Evolutionary conservation across 169 alveolate genomes (phyloP).

Genomic region (Theileria annulata): DNA sequence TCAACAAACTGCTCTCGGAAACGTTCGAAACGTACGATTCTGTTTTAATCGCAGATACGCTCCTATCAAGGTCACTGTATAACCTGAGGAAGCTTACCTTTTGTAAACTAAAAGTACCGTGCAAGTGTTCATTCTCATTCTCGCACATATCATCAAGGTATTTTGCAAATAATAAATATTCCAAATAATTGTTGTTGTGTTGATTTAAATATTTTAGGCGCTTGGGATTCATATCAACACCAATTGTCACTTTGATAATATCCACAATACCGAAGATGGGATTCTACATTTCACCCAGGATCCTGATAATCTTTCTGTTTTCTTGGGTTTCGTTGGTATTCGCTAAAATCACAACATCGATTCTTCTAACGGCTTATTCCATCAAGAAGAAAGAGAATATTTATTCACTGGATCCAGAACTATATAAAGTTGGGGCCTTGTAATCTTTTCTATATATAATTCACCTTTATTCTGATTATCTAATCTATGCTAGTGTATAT

Average conservation of each 20-base stretch:
- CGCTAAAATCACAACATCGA: constrained; percentile 37
- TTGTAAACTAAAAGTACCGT: constrained; percentile 63
- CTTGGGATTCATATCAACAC: constrained; percentile 76
- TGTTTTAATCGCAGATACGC: constrained; percentile 69
- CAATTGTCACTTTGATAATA: constrained; percentile 71
- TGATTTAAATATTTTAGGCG: constrained; percentile 45
- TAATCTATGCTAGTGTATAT: neutral
- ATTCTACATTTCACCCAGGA: constrained; percentile 14
- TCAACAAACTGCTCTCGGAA: constrained; percentile 75
- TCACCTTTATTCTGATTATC: neutral
- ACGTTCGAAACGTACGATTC: constrained; percentile 68
- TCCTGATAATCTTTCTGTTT: constrained; percentile 8
- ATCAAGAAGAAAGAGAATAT: constrained; percentile 24
- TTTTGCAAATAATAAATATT: neutral
- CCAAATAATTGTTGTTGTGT: neutral
- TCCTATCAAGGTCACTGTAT: constrained; percentile 66
- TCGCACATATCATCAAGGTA: constrained; percentile 72
- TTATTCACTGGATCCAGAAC: constrained; percentile 25
- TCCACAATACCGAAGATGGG: constrained; percentile 71
- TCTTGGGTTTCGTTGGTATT: constrained; percentile 40
- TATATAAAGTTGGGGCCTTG: constrained; percentile 43
- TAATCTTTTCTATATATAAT: neutral
- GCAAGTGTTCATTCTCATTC: constrained; percentile 71
- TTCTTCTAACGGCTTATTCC: constrained; percentile 35
- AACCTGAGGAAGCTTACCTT: constrained; percentile 41